Evolutionary conservation across 2,329 filamentous ascomycete species (phyloP).

Genomic region (Diplodia sapinea): DNA sequence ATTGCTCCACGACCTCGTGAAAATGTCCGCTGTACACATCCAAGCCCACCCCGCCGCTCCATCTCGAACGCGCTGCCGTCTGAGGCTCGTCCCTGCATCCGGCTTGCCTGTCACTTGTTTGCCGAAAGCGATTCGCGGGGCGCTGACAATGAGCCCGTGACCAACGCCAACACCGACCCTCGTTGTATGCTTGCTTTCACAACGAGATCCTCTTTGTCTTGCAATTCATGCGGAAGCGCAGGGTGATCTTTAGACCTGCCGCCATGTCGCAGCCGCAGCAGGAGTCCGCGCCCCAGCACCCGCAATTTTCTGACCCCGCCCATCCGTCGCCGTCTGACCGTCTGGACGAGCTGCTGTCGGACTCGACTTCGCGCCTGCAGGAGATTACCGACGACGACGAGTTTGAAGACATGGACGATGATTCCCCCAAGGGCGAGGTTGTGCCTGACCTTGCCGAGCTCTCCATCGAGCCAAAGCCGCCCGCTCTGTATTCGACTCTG

Average conservation of each 20-base stretch:
- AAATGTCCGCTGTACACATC: conserved; percentile 1
- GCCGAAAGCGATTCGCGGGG: conserved; percentile 22
- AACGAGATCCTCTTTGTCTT: conserved; percentile 25
- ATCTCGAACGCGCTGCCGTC: neutral
- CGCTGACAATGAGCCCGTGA: conserved; percentile 29
- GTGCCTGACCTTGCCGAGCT: conserved; percentile 21
- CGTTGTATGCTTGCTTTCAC: conserved; percentile 28
- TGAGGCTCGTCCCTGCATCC: neutral
- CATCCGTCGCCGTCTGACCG: conserved; percentile 31
- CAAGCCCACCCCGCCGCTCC: neutral
- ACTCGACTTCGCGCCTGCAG: conserved; percentile 40
- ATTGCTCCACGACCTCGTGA: conserved; percentile 12
- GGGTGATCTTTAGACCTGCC: conserved; percentile 24
- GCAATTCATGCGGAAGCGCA: conserved; percentile 28
- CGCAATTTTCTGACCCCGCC: conserved; percentile 36
- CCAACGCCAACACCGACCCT: conserved; percentile 15
- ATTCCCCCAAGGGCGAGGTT: conserved; percentile 20
- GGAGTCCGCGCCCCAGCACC: neutral
- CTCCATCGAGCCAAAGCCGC: conserved; percentile 38
- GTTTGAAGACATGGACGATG: conserved; percentile 46
- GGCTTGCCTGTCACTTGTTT: conserved; percentile 12
- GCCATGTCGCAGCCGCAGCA: conserved; percentile 2
- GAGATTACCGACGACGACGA: conserved; percentile 46
- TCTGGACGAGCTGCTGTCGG: conserved; percentile 25
- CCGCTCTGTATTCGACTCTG: conserved; percentile 41